Evolutionary conservation across 1,284 basidiomycete genomes (phyloP), one percentile per base, ranked within the genome.

Genomic region (Flammula alnicola): DNA sequence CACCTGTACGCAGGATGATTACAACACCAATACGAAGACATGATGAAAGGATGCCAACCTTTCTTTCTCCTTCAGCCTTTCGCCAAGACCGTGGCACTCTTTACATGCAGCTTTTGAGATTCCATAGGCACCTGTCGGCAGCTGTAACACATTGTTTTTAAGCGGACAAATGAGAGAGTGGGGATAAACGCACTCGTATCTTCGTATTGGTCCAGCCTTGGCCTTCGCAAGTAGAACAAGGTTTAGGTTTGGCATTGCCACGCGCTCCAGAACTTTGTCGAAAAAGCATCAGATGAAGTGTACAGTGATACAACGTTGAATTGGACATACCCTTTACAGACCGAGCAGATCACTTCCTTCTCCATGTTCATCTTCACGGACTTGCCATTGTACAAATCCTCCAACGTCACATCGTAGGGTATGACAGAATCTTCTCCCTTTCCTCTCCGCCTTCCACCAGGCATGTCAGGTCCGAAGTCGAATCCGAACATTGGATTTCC

Each of bases 341-440:
- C 69, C 17, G 76, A 75, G 69, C 95, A 98, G 5, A 91, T 73
- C 10, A 88, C 74, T 64, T 95, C 86, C 62, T 93, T 88, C 69
- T 95, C 91, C 73, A 98, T 83, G 60, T 87, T 91, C 76, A 98
- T 87, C 64, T 88, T 90, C 39, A 96, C 88, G 11, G 81, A 82
- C 69, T 95, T 95, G 26, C 96, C 96, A 52, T 88, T 91, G 71
- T 94, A 98, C 22, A 96, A 75, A 66, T 98, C 95, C 67, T 97
- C 94, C 27, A 99, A 78, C 3, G 90, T 88, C 49, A 98, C 92
- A 14, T 90, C 79, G 65, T 96, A 91, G 2, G 86, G 81, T 55
- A 97, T 86, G 27, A 86, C 75, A 5, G 88, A 85, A 67, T 94
- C 87, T 56, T 86, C 76, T 11, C 85, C 84, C 61, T 81, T 82